Percentiles rank a stretch among this genome's conserved stretches.
phyloP scores from a whole-genome alignment of 768 basidiomycete genomes.

The Mycena maculata region DNA sequence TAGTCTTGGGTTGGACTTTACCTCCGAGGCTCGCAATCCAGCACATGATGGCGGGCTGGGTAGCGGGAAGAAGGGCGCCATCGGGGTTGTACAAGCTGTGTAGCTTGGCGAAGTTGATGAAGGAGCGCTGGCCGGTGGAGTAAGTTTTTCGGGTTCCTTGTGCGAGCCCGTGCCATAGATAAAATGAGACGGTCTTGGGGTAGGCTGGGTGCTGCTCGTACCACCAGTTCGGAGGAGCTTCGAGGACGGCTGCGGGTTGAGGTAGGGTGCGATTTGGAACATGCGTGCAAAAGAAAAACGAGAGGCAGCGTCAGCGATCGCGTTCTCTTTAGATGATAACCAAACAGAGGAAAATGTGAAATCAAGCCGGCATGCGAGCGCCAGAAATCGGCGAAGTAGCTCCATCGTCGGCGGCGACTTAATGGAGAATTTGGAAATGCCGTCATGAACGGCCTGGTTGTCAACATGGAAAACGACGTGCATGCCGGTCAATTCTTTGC shows the following conservation, averaged over 20 bases:
- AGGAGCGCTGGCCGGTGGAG: too few relatives aligned
- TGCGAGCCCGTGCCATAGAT: slow-evolving; percentile 46
- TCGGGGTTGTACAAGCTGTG: slow-evolving; percentile 23
- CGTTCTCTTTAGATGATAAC: slow-evolving; percentile 38
- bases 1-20: background rate
- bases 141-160: slow-evolving; percentile 45
- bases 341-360: slow-evolving; percentile 41
- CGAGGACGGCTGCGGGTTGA: slow-evolving; percentile 30
- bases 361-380: slow-evolving; percentile 35
- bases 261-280: slow-evolving; percentile 40
- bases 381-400: slow-evolving; percentile 29
- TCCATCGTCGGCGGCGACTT: slow-evolving; percentile 26
- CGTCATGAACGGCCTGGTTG: slow-evolving; percentile 20
- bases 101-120: slow-evolving; percentile 39
- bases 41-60: slow-evolving; percentile 32
- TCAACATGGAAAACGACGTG: slow-evolving; percentile 32
- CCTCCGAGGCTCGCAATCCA: slow-evolving; percentile 34
- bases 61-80: slow-evolving; percentile 23
- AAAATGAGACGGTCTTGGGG: slow-evolving; percentile 34
- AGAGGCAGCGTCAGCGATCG: slow-evolving; percentile 44
- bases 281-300: slow-evolving; percentile 41
- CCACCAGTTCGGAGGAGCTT: slow-evolving; percentile 3
- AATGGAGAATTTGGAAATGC: slow-evolving; percentile 3
- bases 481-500: background rate
- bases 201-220: slow-evolving; percentile 18